phyloP scores from a whole-genome alignment of 495 filamentous ascomycete genomes.

The Pyrenula aspistea region DNA sequence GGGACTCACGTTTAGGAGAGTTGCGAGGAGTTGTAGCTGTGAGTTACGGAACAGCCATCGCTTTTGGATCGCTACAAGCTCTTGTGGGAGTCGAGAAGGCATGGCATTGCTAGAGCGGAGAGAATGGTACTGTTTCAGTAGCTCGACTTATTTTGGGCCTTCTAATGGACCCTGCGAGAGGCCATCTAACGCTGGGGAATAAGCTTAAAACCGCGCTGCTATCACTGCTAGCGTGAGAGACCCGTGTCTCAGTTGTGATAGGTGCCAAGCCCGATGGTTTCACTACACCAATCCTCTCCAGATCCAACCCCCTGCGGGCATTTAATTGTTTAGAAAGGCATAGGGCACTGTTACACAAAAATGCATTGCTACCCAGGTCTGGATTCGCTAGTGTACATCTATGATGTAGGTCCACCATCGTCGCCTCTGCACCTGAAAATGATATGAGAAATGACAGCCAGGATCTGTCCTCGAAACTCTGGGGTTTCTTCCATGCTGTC shows the following conservation, averaged over 20 bases:
- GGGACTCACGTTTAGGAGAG: conserved; percentile 43
- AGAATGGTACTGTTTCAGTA: no score
- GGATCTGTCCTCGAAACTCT: not conserved
- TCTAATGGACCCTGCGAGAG: no score
- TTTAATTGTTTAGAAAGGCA: no score
- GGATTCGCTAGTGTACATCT: not conserved
- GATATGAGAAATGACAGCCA: not conserved
- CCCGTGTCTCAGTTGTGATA: no score
- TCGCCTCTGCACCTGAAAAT: not conserved
- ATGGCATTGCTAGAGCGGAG: conserved; percentile 1
- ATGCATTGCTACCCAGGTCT: not conserved
- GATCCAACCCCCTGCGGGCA: no score
- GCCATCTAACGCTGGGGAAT: no score
- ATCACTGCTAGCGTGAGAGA: no score
- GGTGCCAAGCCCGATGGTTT: no score
- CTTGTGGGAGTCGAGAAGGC: conserved; percentile 20
- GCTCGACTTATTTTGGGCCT: no score
- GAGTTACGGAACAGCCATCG: conserved; percentile 52
- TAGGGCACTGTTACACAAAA: not conserved
- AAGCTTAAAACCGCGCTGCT: no score
- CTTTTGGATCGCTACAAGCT: conserved; percentile 24
- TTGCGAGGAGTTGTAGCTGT: conserved; percentile 51
- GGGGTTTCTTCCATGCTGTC: not conserved
- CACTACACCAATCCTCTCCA: no score
- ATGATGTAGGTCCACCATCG: not conserved